These are phyloP conservation scores for Striga asiatica DNA, from an alignment of 257 asterid species.

Conservation along the genomic window DNA sequence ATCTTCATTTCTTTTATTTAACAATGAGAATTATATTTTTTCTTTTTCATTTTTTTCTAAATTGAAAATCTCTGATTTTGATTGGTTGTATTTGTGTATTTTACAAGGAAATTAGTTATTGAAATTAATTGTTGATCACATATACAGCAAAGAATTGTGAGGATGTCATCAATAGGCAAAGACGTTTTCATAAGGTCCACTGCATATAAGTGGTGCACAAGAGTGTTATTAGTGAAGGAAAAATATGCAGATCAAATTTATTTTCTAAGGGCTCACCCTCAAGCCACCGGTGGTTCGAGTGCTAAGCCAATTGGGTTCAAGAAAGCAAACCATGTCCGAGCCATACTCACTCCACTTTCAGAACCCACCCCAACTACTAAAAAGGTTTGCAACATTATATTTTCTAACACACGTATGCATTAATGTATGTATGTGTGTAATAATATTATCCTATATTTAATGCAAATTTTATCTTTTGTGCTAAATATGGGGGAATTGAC, in stretches of 20 bases:
- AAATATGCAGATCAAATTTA: conserved; percentile 24
- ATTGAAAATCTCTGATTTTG: neutral
- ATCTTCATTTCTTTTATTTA: neutral
- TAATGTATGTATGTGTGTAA: too few relatives aligned
- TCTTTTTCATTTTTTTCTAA: too few relatives aligned
- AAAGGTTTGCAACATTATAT: conserved; percentile 32
- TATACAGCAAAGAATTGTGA: too few relatives aligned
- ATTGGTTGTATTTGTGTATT: neutral
- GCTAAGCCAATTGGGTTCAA: conserved; percentile 20
- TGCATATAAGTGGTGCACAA: conserved; percentile 21
- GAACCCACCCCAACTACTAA: conserved; percentile 47
- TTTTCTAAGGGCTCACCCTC: conserved; percentile 11
- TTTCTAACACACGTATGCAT: too few relatives aligned
- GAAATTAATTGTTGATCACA: too few relatives aligned
- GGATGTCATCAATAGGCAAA: conserved; percentile 42
- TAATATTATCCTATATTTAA: too few relatives aligned
- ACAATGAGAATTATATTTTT: too few relatives aligned
- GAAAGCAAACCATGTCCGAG: conserved; percentile 24
- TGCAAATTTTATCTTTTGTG: too few relatives aligned
- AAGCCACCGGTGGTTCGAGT: conserved; percentile 15
- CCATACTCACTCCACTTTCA: conserved; percentile 49
- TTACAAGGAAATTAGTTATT: neutral
- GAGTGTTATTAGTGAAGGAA: conserved; percentile 27
- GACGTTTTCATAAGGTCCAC: conserved; percentile 37
- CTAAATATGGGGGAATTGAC: too few relatives aligned